Percentiles rank a stretch among this genome's conserved stretches.
These are phyloP conservation scores for Stemphylium vesicarium DNA, from an alignment of 2,329 filamentous ascomycete species.

Conservation along the genomic window DNA sequence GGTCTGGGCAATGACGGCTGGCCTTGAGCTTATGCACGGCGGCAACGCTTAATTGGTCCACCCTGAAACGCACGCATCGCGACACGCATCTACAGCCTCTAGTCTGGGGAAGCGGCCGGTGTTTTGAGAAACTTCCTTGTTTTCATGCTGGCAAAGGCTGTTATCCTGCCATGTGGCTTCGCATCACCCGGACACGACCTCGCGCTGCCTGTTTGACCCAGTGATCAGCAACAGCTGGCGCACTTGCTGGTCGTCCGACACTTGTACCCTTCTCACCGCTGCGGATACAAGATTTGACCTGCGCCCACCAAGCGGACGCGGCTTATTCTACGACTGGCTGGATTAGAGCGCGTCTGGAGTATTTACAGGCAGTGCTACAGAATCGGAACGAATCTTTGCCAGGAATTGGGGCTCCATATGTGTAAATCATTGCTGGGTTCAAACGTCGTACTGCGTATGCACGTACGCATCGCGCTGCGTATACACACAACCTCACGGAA, in stretches of 20 bases:
- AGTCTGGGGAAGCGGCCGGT: conserved; percentile 7
- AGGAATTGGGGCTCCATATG: background rate
- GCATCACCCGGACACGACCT: no score
- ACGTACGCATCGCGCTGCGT: no score
- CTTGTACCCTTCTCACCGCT: background rate
- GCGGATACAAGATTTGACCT: background rate
- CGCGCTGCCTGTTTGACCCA: no score
- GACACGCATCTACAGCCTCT: background rate
- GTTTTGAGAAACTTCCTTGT: background rate
- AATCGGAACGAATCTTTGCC: background rate
- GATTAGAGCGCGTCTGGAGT: background rate
- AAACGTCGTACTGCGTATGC: background rate
- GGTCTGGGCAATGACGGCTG: conserved; percentile 14
- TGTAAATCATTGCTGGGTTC: background rate
- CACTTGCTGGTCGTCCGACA: no score
- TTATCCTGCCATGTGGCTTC: no score
- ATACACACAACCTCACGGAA: no score
- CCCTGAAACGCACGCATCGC: conserved; percentile 4
- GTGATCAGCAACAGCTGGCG: no score
- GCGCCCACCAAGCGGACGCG: no score
- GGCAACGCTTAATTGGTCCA: conserved; percentile 26
- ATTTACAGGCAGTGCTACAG: conserved; percentile 5
- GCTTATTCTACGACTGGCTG: no score
- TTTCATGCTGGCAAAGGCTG: no score
- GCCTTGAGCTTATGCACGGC: conserved; percentile 14